Evolutionary conservation across 192 early-diverging fungal genomes (phyloP).

Genomic region (Rhizoclosmatium sp.): DNA sequence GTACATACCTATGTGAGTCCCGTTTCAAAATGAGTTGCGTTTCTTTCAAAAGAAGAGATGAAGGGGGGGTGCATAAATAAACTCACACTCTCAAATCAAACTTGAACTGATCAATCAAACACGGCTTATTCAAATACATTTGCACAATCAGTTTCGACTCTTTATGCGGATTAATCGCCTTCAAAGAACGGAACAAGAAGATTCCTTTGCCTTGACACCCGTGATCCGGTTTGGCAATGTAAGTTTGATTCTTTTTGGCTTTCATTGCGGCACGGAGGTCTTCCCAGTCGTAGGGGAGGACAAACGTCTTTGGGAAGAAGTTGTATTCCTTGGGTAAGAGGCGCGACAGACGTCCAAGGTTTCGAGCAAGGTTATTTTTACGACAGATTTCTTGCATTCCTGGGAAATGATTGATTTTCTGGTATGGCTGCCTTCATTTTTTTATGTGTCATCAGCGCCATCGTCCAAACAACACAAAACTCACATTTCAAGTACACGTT

Average conservation of each 20-base stretch:
- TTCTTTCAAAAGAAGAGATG: background rate
- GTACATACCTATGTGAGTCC: conserved; percentile 49
- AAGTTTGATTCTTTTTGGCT: conserved; percentile 41
- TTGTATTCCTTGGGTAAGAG: conserved; percentile 62
- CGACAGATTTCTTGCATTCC: conserved; percentile 72
- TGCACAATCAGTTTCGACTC: conserved; percentile 53
- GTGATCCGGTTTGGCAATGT: conserved; percentile 65
- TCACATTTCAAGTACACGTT: conserved; percentile 61
- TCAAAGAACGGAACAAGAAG: conserved; percentile 42
- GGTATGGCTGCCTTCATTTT: conserved; percentile 52
- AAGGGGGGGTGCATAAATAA: background rate
- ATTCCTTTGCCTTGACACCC: conserved; percentile 66
- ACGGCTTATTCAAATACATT: conserved; percentile 56
- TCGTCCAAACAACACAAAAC: conserved; percentile 8
- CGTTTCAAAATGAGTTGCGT: background rate
- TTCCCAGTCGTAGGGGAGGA: conserved; percentile 57
- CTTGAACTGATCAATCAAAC: conserved; percentile 63
- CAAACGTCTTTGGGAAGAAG: conserved; percentile 66
- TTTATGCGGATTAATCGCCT: conserved; percentile 36
- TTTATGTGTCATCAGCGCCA: background rate
- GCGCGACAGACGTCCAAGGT: conserved; percentile 53
- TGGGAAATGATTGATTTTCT: conserved; percentile 69
- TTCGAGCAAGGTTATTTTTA: conserved; percentile 65
- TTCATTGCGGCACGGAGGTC: conserved; percentile 49
- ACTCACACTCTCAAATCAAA: conserved; percentile 63